Evolutionary conservation across 2,329 filamentous ascomycete species (phyloP).

Genomic region (Exophiala viscosa): DNA sequence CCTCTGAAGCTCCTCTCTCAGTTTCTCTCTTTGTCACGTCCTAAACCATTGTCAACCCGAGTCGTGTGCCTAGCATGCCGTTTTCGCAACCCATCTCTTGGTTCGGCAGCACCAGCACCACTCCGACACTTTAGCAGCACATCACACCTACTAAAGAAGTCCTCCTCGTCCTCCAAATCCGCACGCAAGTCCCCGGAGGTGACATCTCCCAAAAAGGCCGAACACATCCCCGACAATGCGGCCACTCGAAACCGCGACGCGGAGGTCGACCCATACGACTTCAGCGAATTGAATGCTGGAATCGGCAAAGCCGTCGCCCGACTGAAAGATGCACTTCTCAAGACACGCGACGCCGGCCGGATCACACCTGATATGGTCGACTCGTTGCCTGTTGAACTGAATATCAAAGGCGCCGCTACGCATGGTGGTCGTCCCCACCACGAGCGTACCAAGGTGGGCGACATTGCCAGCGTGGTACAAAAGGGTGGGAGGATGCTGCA

Average conservation of each 20-base stretch:
- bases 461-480: slow-evolving; percentile 64
- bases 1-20: slow-evolving; percentile 5
- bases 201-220: slow-evolving; percentile 29
- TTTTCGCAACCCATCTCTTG: slow-evolving; percentile 4
- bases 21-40: background rate
- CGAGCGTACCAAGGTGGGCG: slow-evolving; percentile 52
- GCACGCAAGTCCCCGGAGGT: slow-evolving; percentile 28
- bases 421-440: slow-evolving; percentile 21
- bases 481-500: slow-evolving; percentile 59
- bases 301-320: slow-evolving; percentile 54
- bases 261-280: slow-evolving; percentile 57
- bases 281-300: slow-evolving; percentile 54
- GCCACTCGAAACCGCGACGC: slow-evolving; percentile 34
- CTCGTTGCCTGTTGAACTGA: slow-evolving; percentile 56
- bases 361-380: slow-evolving; percentile 62
- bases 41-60: background rate
- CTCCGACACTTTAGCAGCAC: slow-evolving; percentile 41
- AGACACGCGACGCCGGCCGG: slow-evolving; percentile 59
- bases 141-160: slow-evolving; percentile 48
- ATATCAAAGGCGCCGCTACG: slow-evolving; percentile 53
- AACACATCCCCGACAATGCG: slow-evolving; percentile 47
- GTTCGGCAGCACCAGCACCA: background rate
- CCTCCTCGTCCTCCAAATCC: slow-evolving; percentile 47
- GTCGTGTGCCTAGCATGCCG: slow-evolving; percentile 12
- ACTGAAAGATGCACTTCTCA: slow-evolving; percentile 59